Evolutionary conservation across 768 basidiomycete genomes (phyloP), one percentile per base, ranked within the genome.

Genomic region (Hydnum rufescens): DNA sequence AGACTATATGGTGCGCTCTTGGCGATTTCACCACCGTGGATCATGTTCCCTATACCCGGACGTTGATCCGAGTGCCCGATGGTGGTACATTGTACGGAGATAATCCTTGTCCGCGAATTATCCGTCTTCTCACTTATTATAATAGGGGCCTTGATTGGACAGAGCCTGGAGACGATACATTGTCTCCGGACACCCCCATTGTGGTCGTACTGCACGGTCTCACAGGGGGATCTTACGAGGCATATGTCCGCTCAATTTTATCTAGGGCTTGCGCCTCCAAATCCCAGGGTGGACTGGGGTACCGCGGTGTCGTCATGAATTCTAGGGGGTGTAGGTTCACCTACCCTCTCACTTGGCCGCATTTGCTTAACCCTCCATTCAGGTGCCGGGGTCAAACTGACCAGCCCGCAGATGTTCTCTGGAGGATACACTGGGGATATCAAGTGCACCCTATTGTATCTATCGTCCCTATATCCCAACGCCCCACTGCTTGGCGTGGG

Each of bases 351-450:
- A n/a, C n/a, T n/a, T n/a, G n/a, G n/a, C n/a, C n/a, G n/a, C n/a
- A n/a, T n/a, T n/a, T n/a, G n/a, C n/a, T n/a, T n/a, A n/a, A n/a
- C n/a, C n/a, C n/a, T n/a, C n/a, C n/a, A n/a, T n/a, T n/a, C n/a
- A 50, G 49, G 49, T 67, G 90, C 89, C 51, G 81, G 82, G 31
- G 77, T 82, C 29, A 82, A 83, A 2, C 64, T 96, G 53, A 93
- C 87, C 2, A 78, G 77, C 52, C 75, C 77, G 3, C 49, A 50
- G 32, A 6, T 30, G 6, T 50, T 85, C 65, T 87, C 83, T 47
- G 87, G 87, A 18, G 87, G 82, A 30, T 76, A 86, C 57, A 97
- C 92, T 5, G 80, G 89, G 57, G 93, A 99, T 66, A 70, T 90
- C 34, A 78, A 88, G 25, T 75, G 76, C 55, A 82, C 86, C 1